Base-by-base conservation (phyloP, 2,329 filamentous ascomycete species). In the Pestalotiopsis fici region DNA sequence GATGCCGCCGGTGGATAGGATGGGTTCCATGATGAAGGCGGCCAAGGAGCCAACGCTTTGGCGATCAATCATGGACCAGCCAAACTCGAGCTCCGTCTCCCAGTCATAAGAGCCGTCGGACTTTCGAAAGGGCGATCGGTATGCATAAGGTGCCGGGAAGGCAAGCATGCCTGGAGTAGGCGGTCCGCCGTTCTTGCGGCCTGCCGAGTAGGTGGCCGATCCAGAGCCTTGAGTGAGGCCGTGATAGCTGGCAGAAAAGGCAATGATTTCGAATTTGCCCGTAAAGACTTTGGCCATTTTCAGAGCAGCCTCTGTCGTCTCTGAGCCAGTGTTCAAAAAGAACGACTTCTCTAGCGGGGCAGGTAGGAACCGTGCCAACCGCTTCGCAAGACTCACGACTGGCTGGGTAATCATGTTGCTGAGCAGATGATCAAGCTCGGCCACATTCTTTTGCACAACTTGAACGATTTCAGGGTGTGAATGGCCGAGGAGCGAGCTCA, bases 221-320 rank as follows among this genome's bases (percentile, higher is more conserved):
- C 82, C 78, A 0, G 88, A 81, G 3, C 80, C 85, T 4, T 80
- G 80, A 0, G 88, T 91, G 68, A 91, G 78, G 25, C 89, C 89
- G 75, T 91, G 88, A 77, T 85, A 91, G 66, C 85, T 87, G 0
- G 84, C 84, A 0, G 82, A 82, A 64, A 91, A 80, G 0, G 82
- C 89, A 3, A 91, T 86, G 64, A 91, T 84, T 74, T 91, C 89
- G 70, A 88, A 91, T 54, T 87, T 89, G 2, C 88, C 87, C 0
- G 88, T 91, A 71, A 86, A 87, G 35, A 82, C 77, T 74, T 91
- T 91, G 3, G 89, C 89, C 71, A 91, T 83, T 66, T 88, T 87
- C 69, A 91, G 89, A 0, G 88, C 88, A 4, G 87, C 88, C 70
- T 91, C 89, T 60, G 80, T 86, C 1, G 78, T 81, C 74, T 89